Percentiles rank a stretch among this genome's conserved stretches.
These are phyloP conservation scores for Ordospora pajunii DNA, from an alignment of 371 early-diverging fungal genomes.

Conservation along the genomic window DNA sequence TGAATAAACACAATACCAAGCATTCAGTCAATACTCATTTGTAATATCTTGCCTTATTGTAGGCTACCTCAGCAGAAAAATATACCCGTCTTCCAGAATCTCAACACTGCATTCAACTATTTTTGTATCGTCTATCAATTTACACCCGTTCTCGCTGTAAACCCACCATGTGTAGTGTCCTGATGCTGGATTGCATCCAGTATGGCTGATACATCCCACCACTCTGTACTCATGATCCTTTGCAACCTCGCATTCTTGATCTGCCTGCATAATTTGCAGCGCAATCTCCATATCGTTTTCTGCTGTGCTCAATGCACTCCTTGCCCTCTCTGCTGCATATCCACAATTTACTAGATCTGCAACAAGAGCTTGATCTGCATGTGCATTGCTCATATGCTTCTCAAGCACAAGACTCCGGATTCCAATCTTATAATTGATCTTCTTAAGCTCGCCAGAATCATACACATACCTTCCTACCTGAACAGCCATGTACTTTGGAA, in stretches of 20 bases:
- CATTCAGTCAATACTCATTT: background rate
- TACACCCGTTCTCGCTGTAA: background rate
- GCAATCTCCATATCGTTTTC: background rate
- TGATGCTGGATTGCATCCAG: constrained; percentile 11
- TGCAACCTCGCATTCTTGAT: background rate
- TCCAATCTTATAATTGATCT: background rate
- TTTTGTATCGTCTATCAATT: constrained; percentile 9
- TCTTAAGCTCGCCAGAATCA: background rate
- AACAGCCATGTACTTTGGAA: constrained; percentile 17
- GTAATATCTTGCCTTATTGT: background rate
- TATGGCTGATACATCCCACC: constrained; percentile 26
- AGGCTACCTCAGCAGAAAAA: constrained; percentile 15
- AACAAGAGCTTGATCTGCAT: background rate
- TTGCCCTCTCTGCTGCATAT: background rate
- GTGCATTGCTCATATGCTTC: background rate
- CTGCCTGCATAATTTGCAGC: background rate
- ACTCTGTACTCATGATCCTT: constrained; percentile 1
- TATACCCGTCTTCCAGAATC: constrained; percentile 13
- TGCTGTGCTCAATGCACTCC: background rate
- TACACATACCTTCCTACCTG: constrained; percentile 4
- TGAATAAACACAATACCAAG: background rate
- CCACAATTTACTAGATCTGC: background rate
- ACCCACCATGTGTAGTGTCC: constrained; percentile 53
- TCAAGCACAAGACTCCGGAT: constrained; percentile 6
- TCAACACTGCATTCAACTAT: constrained; percentile 7